Evolutionary conservation across 1,284 basidiomycete genomes (phyloP), one percentile per base, ranked within the genome.

Genomic region (Bothia castanella): DNA sequence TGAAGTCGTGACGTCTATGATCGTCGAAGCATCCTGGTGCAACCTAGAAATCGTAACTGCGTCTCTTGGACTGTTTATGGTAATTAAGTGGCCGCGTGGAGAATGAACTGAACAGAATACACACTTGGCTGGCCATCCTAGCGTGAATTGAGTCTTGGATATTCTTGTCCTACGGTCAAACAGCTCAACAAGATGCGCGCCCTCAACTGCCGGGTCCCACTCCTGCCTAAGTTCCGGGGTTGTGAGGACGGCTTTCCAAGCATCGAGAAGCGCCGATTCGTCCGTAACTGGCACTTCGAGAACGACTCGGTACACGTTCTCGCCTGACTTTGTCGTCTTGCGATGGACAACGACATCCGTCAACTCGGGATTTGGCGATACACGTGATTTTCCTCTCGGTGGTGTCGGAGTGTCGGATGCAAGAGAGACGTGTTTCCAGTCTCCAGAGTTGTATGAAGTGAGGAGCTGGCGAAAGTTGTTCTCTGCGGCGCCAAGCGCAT

Each of bases 91-190:
- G 29, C 23, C 44, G 35, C 2, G 44, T 27, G 17, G 19, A 11
- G 8, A 55, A 57, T 35, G 23, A 50, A 36, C 10, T 32, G 8
- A 35, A 55, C 41, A 36, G 25, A 29, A 44, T 34, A 78, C 89
- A 66, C 64, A 94, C 90, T 88, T 96, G 48, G 92, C 93, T 51
- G 96, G 96, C 96, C 96, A 98, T 2, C 96, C 97, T 9, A 98
- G 72, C 7, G 85, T 84, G 67, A 92, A 98, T 60, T 92, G 89
- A 1, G 93, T 95, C 73, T 89, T 92, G 45, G 81, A 80, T 60
- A 98, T 87, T 53, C 91, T 77, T 5, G 93, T 96, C 52, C 81
- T 79, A 25, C 85, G 83, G 65, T 96, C 94, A 51, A 96, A 81
- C 70, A 92, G 77, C 68, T 97, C 94, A 38, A 98, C 70, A 16